Evolutionary conservation across 306 rosid genomes (phyloP).

Genomic region (Potentilla sterilis): DNA sequence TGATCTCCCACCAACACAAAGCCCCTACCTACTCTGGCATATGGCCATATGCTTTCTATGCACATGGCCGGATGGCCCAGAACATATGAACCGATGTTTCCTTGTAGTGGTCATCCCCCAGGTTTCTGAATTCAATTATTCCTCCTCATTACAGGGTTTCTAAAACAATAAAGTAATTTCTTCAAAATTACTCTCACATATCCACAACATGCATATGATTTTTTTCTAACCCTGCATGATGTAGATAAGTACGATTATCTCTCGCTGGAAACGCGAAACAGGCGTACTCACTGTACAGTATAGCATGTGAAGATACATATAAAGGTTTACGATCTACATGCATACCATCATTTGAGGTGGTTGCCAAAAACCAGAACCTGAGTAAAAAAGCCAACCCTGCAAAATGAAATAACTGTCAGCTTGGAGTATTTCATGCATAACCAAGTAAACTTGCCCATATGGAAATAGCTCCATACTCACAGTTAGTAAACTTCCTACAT

Average conservation of each 20-base stretch:
- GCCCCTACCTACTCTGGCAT: not conserved
- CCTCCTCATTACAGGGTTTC: not conserved
- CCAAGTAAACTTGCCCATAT: not conserved
- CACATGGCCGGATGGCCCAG: not conserved
- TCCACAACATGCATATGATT: not conserved
- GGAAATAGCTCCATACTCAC: not conserved
- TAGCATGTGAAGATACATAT: not conserved
- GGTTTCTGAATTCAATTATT: not conserved
- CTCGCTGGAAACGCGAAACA: not conserved
- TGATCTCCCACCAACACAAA: constrained; percentile 6
- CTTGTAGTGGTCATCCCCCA: not conserved
- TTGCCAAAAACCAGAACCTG: constrained; percentile 85
- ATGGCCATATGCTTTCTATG: not conserved
- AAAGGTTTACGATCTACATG: not conserved
- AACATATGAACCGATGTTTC: not conserved
- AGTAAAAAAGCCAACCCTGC: constrained; percentile 98
- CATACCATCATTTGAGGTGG: constrained; percentile 92
- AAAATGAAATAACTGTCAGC: constrained; percentile 28
- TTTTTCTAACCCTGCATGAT: not conserved
- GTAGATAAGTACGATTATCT: not conserved
- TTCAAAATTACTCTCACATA: not conserved
- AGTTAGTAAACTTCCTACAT: not conserved
- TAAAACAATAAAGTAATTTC: not conserved
- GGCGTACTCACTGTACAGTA: not conserved
- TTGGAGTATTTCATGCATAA: constrained; percentile 3